These are phyloP conservation scores for Cryptomeria japonica DNA, from an alignment of 75 land plant genomes.

Conservation along the genomic window DNA sequence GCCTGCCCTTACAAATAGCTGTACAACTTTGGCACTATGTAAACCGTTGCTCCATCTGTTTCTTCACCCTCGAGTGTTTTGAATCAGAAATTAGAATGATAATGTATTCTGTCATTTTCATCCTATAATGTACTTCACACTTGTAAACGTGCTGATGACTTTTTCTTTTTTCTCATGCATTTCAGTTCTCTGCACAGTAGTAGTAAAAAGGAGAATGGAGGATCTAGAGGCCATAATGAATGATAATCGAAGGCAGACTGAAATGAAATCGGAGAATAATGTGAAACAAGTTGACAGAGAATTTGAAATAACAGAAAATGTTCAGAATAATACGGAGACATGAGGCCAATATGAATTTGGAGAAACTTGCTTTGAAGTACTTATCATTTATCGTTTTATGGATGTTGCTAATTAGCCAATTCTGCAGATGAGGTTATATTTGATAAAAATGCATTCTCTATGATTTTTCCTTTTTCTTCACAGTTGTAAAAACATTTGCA, in stretches of 20 bases:
- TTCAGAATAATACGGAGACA: neutral
- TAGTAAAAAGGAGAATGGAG: conserved; percentile 13
- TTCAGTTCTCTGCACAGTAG: neutral
- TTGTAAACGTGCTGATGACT: too few relatives aligned
- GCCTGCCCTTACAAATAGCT: too few relatives aligned
- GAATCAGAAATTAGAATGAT: too few relatives aligned
- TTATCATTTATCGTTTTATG: too few relatives aligned
- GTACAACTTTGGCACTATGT: too few relatives aligned
- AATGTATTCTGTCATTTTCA: too few relatives aligned
- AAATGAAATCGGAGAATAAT: neutral
- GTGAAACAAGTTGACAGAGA: neutral
- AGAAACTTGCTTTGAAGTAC: too few relatives aligned
- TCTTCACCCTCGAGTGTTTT: too few relatives aligned
- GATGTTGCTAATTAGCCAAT: too few relatives aligned
- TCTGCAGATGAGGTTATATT: too few relatives aligned
- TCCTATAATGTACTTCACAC: too few relatives aligned
- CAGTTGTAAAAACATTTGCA: neutral
- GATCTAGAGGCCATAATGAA: conserved; percentile 10
- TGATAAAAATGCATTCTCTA: neutral
- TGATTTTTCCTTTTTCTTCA: neutral
- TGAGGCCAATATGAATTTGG: neutral
- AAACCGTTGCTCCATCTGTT: too few relatives aligned
- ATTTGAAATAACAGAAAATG: neutral
- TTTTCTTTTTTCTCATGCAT: neutral
- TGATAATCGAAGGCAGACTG: neutral